phyloP scores from a whole-genome alignment of 1,139 yeast species.

The Debaryomyces sp. region DNA sequence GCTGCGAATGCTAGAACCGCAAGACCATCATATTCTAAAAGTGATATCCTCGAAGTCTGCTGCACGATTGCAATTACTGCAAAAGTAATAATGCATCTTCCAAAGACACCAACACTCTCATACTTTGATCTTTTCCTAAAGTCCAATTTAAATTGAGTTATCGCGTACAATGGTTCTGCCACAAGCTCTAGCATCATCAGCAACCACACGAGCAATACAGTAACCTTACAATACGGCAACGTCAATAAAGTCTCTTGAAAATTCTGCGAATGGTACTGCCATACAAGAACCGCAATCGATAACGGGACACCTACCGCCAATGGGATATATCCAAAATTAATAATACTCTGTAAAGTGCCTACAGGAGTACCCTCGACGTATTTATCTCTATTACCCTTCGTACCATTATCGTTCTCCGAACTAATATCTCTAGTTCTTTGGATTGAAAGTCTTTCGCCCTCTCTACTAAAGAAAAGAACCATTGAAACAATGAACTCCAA shows the following conservation, averaged over 20 bases:
- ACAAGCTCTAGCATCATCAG: constrained; percentile 67
- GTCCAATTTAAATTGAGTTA: constrained; percentile 70
- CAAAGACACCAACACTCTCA: constrained; percentile 60
- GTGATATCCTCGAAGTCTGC: not conserved
- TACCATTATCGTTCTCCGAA: not conserved
- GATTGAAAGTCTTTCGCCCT: constrained; percentile 76
- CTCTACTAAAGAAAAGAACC: constrained; percentile 76
- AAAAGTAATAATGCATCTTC: constrained; percentile 67
- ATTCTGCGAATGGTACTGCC: constrained; percentile 47
- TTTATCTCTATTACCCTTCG: constrained; percentile 26
- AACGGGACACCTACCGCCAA: constrained; percentile 62
- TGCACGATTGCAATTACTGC: constrained; percentile 37
- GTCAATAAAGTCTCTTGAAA: constrained; percentile 20
- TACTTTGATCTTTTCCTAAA: constrained; percentile 68
- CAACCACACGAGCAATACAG: constrained; percentile 29
- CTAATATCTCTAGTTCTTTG: constrained; percentile 52
- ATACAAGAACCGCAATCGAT: constrained; percentile 37
- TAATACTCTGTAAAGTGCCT: constrained; percentile 53
- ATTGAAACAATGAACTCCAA: constrained; percentile 75
- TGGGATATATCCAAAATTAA: constrained; percentile 76
- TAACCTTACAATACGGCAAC: constrained; percentile 22
- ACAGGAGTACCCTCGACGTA: constrained; percentile 21
- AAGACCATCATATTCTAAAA: constrained; percentile 29
- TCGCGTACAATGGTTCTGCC: constrained; percentile 75
- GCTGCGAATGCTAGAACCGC: constrained; percentile 72